Conservation (phyloP, 2,329 filamentous ascomycete species). For the Colletotrichum navitas region DNA sequence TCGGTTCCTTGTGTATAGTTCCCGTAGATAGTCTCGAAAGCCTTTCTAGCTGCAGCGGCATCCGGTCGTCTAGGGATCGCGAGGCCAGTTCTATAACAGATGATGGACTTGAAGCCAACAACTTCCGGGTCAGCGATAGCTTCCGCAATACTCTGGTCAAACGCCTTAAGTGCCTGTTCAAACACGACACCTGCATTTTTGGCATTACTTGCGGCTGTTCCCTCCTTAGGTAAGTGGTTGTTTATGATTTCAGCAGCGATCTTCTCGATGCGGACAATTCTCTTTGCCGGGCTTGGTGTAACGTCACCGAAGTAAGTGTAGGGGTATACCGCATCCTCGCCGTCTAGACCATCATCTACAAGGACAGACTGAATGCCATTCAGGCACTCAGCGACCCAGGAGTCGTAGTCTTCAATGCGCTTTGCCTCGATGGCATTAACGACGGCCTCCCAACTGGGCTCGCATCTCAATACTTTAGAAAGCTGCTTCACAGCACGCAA, state of each 20-base stretch:
- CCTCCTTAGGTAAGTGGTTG: slow-evolving; percentile 54
- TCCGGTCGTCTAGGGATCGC: slow-evolving; percentile 64
- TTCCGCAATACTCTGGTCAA: slow-evolving; percentile 62
- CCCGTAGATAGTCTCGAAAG: slow-evolving; percentile 55
- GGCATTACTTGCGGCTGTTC: slow-evolving; percentile 26
- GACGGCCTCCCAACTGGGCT: slow-evolving; percentile 71
- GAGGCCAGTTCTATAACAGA: slow-evolving; percentile 84
- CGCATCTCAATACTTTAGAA: slow-evolving; percentile 72
- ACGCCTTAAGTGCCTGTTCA: slow-evolving; percentile 52
- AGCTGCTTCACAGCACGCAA: slow-evolving; percentile 78
- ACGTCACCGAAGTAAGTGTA: slow-evolving; percentile 77
- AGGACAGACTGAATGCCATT: slow-evolving; percentile 79
- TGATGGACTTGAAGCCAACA: slow-evolving; percentile 84
- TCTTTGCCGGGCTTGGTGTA: slow-evolving; percentile 72
- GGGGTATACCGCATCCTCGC: slow-evolving; percentile 64
- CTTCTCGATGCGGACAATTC: slow-evolving; percentile 83
- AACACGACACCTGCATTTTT: slow-evolving; percentile 49
- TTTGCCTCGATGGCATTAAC: slow-evolving; percentile 58
- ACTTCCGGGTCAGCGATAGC: slow-evolving; percentile 75
- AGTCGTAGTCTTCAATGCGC: slow-evolving; percentile 61
- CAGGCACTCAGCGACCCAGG: slow-evolving; percentile 74
- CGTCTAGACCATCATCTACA: slow-evolving; percentile 80
- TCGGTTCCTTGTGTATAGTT: slow-evolving; percentile 43
- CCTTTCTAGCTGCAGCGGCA: slow-evolving; percentile 55
- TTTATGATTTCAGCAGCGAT: slow-evolving; percentile 74